phyloP scores from a whole-genome alignment of 345 rosid genomes.

The Gossypium herbaceum region DNA sequence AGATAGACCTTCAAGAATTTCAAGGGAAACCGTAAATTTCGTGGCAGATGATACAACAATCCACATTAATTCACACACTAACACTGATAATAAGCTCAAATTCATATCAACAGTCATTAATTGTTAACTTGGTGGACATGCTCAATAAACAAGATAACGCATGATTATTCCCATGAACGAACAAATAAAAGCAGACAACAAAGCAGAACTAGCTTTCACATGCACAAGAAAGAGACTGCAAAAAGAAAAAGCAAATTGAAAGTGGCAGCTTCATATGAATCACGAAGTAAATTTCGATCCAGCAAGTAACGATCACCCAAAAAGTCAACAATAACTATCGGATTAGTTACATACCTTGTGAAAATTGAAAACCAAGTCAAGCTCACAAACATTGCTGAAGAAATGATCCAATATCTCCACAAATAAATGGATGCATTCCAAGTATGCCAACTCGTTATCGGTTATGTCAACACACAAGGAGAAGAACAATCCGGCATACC shows the following conservation, averaged over 20 bases:
- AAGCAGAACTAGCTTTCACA: not conserved
- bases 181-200: not conserved
- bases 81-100: not conserved
- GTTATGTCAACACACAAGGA: constrained; percentile 95
- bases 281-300: not conserved
- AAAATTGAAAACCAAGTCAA: constrained; percentile 92
- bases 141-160: not conserved
- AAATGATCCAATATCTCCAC: constrained; percentile 98
- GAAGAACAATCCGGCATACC: constrained; percentile 93
- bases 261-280: not conserved
- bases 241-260: not conserved
- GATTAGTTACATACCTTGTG: constrained; percentile 65
- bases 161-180: not conserved
- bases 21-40: not conserved
- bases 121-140: not conserved
- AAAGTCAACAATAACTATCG: not conserved
- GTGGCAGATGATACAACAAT: not conserved
- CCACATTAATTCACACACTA: not conserved
- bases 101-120: not conserved
- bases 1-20: constrained; percentile 58
- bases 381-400: constrained; percentile 99
- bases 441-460: constrained; percentile 87
- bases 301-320: not conserved
- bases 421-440: constrained; percentile 91
- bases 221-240: not conserved